phyloP scores from a whole-genome alignment of 1,139 yeast species.

The Protomyces arabidopsidicola region DNA sequence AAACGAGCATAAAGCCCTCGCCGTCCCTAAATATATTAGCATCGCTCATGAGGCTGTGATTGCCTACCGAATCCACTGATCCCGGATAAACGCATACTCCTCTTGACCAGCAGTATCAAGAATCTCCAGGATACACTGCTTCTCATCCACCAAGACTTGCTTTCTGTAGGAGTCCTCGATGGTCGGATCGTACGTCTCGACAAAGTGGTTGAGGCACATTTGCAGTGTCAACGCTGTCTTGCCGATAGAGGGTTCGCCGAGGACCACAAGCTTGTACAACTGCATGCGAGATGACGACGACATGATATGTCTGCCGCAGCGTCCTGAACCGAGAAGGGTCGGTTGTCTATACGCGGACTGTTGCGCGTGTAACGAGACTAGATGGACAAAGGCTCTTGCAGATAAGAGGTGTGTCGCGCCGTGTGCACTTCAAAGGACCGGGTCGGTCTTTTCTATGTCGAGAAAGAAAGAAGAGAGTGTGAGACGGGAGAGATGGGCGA shows the following conservation, averaged over 20 bases:
- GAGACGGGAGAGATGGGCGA: too few relatives aligned
- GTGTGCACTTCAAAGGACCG: too few relatives aligned
- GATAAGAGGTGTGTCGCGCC: too few relatives aligned
- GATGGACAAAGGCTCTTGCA: too few relatives aligned
- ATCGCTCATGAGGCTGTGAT: background rate
- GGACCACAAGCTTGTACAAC: conserved; percentile 75
- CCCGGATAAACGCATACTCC: conserved; percentile 93
- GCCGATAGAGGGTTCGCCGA: conserved; percentile 99
- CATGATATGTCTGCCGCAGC: background rate
- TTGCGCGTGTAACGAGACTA: too few relatives aligned
- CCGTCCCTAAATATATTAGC: conserved; percentile 41
- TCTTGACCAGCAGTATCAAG: conserved; percentile 98
- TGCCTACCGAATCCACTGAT: conserved; percentile 59
- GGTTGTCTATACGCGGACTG: too few relatives aligned
- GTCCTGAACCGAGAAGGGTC: background rate
- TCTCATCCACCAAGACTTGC: conserved; percentile 85
- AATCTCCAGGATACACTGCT: conserved; percentile 85
- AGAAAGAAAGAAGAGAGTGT: too few relatives aligned
- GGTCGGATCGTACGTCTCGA: conserved; percentile 83
- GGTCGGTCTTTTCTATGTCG: too few relatives aligned
- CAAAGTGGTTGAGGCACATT: conserved; percentile 32
- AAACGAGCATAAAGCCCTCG: conserved; percentile 78
- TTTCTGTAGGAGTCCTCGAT: conserved; percentile 95
- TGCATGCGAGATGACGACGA: conserved; percentile 21
- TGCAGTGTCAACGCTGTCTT: conserved; percentile 42